Evolutionary conservation across 1,139 yeast genomes (phyloP), one percentile per base, ranked within the genome.

Genomic region (Hemisphaericaspora xylofermentans): DNA sequence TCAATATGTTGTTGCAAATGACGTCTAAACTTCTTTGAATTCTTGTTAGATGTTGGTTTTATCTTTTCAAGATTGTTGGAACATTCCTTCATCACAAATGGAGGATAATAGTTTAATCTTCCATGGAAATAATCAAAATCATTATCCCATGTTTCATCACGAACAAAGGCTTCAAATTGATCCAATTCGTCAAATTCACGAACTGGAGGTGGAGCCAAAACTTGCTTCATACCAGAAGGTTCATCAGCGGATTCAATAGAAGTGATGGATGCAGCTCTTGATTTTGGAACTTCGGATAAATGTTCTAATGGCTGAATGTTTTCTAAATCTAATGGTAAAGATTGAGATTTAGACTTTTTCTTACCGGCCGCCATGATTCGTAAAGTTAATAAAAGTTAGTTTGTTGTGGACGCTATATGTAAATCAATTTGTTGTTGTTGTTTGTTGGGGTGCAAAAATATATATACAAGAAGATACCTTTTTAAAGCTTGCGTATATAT

Each of bases 131-230:
- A 77, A 56, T 80, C 86, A 56, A 76, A 82, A 45, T 83, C 89
- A 45, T 84, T 82, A 59, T 84, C 91, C 78, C 87, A 83, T 10
- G 86, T 79, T 57, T 82, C 89, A 54, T 82, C 88, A 54, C 81
- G 73, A 45, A 84, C 69, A 59, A 70, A 84, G 36, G 74, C 72
- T 58, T 82, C 88, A 56, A 84, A 84, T 16, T 78, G 71, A 14
- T 69, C 71, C 51, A 84, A 64, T 46, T 79, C 84, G 39, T 84
- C 91, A 61, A 84, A 84, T 39, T 71, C 75, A 41, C 69, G 61
- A 46, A 63, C 52, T 42, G 75, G 71, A 22, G 78, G 76, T 27
- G 74, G 71, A 32, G 54, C 57, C 48, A 71, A 61, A 18, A 66
- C 56, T 36, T 58, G 54, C 39, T 57, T 56, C 35, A 66, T 46